Evolutionary conservation across 371 early-diverging fungal species (phyloP), one percentile per base, ranked within the genome.

Genomic region (Mortierella polycephala): DNA sequence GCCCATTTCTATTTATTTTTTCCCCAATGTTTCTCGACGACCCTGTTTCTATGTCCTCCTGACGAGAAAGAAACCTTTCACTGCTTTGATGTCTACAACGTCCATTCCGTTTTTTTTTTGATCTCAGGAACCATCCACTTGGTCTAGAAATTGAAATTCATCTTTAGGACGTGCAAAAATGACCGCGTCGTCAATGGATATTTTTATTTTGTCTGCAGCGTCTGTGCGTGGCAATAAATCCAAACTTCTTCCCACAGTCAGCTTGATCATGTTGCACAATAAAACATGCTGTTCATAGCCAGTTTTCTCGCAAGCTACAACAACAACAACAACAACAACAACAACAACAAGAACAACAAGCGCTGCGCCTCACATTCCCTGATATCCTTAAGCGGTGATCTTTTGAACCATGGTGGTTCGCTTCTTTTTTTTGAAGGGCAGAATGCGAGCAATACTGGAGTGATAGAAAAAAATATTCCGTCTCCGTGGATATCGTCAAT

Each of bases 181-280:
- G 16, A 9, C 18, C 51, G 20, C 20, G 18, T 18, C 20, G 10
- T 51, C 20, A n/a, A 21, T 16, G 51, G 2, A 18, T 51, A 51
- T 51, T 47, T 47, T 47, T 51, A 18, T 16, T 16, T 51, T n/a
- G 18, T 37, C 37, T 12, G 39, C 5, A 7, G 30, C 45, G 64
- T 55, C 57, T 55, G 64, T 55, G 57, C 57, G 57, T 49, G 57
- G 57, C 6, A 39, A n/a, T 5, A 49, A 55, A 46, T 55, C 40
- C 20, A 16, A 14, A 42, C 20, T 53, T 62, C 4, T 53, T 64
- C 64, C 57, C 64, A 64, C 63, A 52, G 30, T 13, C 30, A 13
- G 23, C 13, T 30, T 30, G 30, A 30, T 30, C 30, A 30, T 30
- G 30, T 30, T 30, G 30, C 30, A 30, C 30, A 2, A 30, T 4